These are phyloP conservation scores for Aspergillus ochraceus DNA, from an alignment of 2,329 filamentous ascomycete genomes.

Conservation along the genomic window DNA sequence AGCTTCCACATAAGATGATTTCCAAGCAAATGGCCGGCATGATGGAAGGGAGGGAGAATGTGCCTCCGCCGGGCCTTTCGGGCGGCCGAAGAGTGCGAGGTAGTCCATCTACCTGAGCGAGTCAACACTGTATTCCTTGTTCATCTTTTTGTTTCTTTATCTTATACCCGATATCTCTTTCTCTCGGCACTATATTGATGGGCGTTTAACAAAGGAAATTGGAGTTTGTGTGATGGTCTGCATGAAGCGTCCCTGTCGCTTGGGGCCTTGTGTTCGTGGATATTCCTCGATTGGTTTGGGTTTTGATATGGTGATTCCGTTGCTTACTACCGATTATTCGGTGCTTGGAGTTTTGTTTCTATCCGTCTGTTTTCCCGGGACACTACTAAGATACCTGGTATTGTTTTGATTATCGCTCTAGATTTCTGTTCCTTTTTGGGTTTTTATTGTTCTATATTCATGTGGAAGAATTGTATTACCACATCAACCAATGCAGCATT, in stretches of 20 bases:
- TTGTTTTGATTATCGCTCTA: not conserved
- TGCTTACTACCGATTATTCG: not conserved
- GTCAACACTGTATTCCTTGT: too few relatives aligned
- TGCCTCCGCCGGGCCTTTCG: conserved; percentile 28
- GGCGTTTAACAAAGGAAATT: not conserved
- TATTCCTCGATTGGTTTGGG: not conserved
- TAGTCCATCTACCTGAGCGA: conserved; percentile 21
- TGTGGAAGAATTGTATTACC: not conserved
- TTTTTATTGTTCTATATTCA: not conserved
- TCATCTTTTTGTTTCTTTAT: not conserved
- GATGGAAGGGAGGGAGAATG: conserved; percentile 49
- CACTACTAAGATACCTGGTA: not conserved
- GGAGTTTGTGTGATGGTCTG: not conserved
- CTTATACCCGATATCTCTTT: not conserved
- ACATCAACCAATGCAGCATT: not conserved
- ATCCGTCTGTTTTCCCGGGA: conserved; percentile 11
- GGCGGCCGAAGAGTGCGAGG: conserved; percentile 33
- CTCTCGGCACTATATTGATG: not conserved
- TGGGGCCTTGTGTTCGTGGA: not conserved
- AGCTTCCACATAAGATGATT: conserved; percentile 44
- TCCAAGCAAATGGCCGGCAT: conserved; percentile 41
- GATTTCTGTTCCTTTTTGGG: not conserved
- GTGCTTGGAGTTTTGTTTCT: not conserved
- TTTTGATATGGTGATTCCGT: not conserved
- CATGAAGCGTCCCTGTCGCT: not conserved